A percentile compares a stretch with the other conserved stretches of the same genome.
Conservation (phyloP, 2,329 filamentous ascomycete genomes). For the Fusarium sp. region DNA sequence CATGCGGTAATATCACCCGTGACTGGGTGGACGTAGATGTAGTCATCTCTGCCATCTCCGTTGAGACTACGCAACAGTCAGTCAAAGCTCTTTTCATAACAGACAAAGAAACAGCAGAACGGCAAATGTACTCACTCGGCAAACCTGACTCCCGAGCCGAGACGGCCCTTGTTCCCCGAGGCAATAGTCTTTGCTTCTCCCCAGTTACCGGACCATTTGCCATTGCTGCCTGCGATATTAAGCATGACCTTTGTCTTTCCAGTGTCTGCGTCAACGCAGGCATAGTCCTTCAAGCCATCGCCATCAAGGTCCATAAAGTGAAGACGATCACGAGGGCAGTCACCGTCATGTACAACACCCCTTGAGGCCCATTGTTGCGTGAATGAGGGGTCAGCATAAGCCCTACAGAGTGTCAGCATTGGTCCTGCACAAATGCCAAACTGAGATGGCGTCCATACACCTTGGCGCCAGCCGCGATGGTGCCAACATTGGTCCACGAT, state of each 20-base stretch:
- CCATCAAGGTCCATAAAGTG: slow-evolving; percentile 14
- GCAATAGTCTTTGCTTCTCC: background rate
- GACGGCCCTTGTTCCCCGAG: background rate
- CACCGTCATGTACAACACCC: background rate
- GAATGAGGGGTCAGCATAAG: background rate
- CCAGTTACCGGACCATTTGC: background rate
- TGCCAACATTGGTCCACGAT: background rate
- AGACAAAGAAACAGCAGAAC: background rate
- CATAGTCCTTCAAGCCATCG: slow-evolving; percentile 5
- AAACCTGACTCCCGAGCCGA: background rate
- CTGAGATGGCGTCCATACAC: background rate
- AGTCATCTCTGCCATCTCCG: slow-evolving; percentile 14
- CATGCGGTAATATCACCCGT: slow-evolving; percentile 1
- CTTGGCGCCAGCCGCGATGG: slow-evolving; percentile 1
- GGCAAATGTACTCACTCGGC: background rate
- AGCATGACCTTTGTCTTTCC: background rate
- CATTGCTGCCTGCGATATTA: background rate
- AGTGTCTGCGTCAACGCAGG: slow-evolving; percentile 6
- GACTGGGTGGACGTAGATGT: background rate
- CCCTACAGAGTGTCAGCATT: background rate
- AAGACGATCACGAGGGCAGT: background rate
- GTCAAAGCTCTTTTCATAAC: background rate
- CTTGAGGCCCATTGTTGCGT: background rate
- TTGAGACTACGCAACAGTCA: slow-evolving; percentile 3
- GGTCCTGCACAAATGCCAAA: background rate